These are phyloP conservation scores for Glaciozyma antarctica DNA, from an alignment of 768 basidiomycete genomes.

Conservation along the genomic window DNA sequence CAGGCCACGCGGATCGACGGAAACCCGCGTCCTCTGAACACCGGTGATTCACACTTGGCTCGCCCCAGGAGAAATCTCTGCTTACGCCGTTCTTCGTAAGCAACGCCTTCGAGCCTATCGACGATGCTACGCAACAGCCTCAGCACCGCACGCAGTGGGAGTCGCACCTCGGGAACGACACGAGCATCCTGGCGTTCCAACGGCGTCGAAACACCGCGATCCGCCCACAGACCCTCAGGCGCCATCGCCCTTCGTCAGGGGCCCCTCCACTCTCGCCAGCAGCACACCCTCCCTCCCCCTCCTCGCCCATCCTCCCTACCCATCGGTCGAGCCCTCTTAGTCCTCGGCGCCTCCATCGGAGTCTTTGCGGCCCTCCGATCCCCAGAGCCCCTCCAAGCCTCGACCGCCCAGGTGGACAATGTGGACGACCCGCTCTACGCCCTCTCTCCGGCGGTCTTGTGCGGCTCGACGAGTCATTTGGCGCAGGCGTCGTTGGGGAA, in stretches of 20 bases:
- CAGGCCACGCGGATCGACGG: no score
- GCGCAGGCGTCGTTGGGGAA: neutral
- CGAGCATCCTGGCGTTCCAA: no score
- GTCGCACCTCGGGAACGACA: no score
- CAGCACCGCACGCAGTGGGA: no score
- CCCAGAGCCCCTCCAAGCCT: neutral
- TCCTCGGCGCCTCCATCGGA: neutral
- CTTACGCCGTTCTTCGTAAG: no score
- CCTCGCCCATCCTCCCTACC: neutral
- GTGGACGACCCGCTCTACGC: slow-evolving; percentile 24
- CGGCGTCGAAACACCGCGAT: no score
- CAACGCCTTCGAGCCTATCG: no score
- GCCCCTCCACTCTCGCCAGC: neutral
- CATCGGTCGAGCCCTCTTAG: neutral
- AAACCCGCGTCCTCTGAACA: no score
- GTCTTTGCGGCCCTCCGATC: neutral
- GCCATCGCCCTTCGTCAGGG: neutral
- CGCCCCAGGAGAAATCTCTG: no score
- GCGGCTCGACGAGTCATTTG: slow-evolving; percentile 21
- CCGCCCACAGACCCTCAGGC: no score
- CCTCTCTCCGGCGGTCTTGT: slow-evolving; percentile 12
- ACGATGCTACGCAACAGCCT: no score
- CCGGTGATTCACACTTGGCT: no score
- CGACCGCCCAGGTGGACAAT: neutral
- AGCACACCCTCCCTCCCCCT: neutral